Base-by-base conservation (phyloP, 2,329 filamentous ascomycete genomes). In the Dactylellina parvicollis region DNA sequence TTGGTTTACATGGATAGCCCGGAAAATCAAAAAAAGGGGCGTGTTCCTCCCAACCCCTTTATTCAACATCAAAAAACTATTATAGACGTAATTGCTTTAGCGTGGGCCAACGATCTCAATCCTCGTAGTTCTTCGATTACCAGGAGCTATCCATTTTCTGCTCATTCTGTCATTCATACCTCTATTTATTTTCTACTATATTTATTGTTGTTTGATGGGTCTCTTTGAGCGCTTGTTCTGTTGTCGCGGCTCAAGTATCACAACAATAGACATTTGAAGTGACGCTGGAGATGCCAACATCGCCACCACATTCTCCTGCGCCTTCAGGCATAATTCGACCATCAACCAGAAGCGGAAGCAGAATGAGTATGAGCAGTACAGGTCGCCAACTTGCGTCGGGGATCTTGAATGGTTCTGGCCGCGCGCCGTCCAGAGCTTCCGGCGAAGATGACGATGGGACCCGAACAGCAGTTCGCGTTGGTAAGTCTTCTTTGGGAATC, bases 291-390 rank as follows among this genome's bases (percentile, higher is more conserved):
- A 69, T 65, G 70, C 62, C 64, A 52, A 55, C 56, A 34, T 74
- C 70, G 22, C 64, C 70, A 50, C 62, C 70, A 10, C 64, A 62
- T 14, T 71, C 66, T 26, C 64, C 65, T 12, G 65, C 64, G 54
- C 65, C 59, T 49, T 73, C 69, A 36, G 69, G 69, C 18, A 56
- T 75, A 49, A 65, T 75, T 44, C 76, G 75, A 42, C 73, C 76
- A n/a, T 69, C 61, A 26, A 59, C 72, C 7, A 54, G 76, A 28
- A 77, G 76, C 44, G 57, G 49, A 32, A 75, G 73, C 38, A 75
- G 76, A 30, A 76, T 76, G 73, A 77, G 76, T 61, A 75, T 75
- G 55, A 62, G 59, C 28, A 75, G 75, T 38, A 70, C 65, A 26
- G 38, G 55, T 3, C 57, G 70, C 16, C 70, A 66, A 24, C 55